These are phyloP conservation scores for Maudiozyma humilis DNA, from an alignment of 1,139 yeast genomes.

Conservation along the genomic window DNA sequence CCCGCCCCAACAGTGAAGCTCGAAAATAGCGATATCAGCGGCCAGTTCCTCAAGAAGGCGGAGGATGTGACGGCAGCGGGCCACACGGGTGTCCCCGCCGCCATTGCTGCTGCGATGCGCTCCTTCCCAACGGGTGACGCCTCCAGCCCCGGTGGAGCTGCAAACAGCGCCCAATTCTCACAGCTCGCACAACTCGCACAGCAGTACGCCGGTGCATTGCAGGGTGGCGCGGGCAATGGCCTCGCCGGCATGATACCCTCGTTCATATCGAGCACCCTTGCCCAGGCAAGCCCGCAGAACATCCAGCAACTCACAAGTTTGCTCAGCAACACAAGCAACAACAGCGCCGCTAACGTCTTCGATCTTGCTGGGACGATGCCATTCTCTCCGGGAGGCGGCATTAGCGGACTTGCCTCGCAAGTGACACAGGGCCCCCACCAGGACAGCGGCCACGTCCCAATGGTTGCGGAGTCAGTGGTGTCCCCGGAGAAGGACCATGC, in stretches of 20 bases:
- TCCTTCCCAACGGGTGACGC: not conserved
- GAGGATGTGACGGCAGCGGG: not conserved
- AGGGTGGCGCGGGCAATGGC: not conserved
- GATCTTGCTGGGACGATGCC: conserved; percentile 18
- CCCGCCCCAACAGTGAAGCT: not conserved
- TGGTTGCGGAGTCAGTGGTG: not conserved
- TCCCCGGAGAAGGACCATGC: not conserved
- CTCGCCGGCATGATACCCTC: not conserved
- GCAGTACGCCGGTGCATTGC: not conserved
- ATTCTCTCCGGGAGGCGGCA: conserved; percentile 4
- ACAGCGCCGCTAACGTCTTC: conserved; percentile 22
- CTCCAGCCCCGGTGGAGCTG: no score
- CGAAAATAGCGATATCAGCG: not conserved
- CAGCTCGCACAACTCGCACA: not conserved
- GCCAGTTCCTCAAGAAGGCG: not conserved
- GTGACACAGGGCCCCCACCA: not conserved
- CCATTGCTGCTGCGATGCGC: not conserved
- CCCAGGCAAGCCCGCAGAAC: not conserved
- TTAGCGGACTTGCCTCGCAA: not conserved
- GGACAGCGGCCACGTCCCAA: not conserved
- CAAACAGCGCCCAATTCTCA: not conserved
- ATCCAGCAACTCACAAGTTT: conserved; percentile 1
- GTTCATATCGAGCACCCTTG: not conserved
- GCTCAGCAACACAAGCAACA: conserved; percentile 7
- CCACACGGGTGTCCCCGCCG: not conserved